Percentiles rank a stretch among this genome's conserved stretches.
phyloP scores from a whole-genome alignment of 371 early-diverging fungal genomes.

The Syncephalis plumigaleata region DNA sequence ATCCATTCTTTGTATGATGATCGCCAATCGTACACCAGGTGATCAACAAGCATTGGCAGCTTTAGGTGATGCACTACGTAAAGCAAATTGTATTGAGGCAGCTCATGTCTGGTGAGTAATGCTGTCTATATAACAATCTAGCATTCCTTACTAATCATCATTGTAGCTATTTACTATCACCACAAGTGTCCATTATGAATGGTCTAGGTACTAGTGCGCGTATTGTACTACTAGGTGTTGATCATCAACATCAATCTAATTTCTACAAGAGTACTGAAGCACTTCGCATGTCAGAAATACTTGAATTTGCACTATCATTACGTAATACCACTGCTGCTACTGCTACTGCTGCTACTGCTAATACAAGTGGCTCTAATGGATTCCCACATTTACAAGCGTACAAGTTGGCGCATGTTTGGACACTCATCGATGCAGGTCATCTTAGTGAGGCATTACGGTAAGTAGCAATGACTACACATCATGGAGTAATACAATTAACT shows the following conservation, averaged over 20 bases:
- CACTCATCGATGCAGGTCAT: slow-evolving; percentile 62
- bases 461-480: too few species aligned
- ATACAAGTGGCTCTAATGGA: too few species aligned
- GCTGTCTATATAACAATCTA: too few species aligned
- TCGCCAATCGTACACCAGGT: slow-evolving; percentile 69
- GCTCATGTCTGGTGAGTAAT: slow-evolving; percentile 50
- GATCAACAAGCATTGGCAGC: slow-evolving; percentile 49
- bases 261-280: slow-evolving; percentile 14
- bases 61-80: slow-evolving; percentile 57
- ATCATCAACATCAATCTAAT: slow-evolving; percentile 36
- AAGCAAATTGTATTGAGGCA: slow-evolving; percentile 37
- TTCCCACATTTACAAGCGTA: slow-evolving; percentile 80
- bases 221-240: slow-evolving; percentile 5
- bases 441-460: slow-evolving; percentile 33
- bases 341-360: too few species aligned
- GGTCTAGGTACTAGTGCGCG: too few species aligned
- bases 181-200: slow-evolving; percentile 5
- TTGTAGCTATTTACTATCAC: slow-evolving; percentile 19
- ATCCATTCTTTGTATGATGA: slow-evolving; percentile 46
- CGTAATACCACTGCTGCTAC: slow-evolving; percentile 18
- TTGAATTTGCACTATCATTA: slow-evolving; percentile 53
- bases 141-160: too few species aligned
- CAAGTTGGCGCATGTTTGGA: slow-evolving; percentile 67
- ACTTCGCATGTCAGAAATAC: slow-evolving; percentile 54
- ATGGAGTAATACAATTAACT: too few species aligned